A percentile compares a stretch with the other conserved stretches of the same genome.
These are phyloP conservation scores for Cymbidium sinense DNA, from an alignment of 106 monocot species.

Conservation along the genomic window DNA sequence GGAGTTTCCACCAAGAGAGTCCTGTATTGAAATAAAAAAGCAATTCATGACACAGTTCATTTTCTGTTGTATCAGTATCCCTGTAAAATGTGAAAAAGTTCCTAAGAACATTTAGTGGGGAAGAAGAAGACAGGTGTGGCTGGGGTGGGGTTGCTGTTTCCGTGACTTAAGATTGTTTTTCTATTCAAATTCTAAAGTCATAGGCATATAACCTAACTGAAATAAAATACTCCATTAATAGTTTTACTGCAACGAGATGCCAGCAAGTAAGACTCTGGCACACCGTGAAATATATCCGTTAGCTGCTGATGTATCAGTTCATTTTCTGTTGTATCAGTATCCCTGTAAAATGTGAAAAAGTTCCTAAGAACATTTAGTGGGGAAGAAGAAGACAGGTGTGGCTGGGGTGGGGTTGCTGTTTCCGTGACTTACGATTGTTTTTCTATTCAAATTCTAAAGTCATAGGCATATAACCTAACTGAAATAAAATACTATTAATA, in stretches of 20 bases:
- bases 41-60: slow-evolving; percentile 1
- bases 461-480: background rate
- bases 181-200: background rate
- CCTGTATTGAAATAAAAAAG: slow-evolving; percentile 40
- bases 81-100: background rate
- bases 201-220: background rate
- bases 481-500: background rate
- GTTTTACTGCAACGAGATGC: no score
- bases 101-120: background rate
- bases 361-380: no score
- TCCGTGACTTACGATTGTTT: background rate
- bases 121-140: no score
- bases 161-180: background rate
- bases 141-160: background rate
- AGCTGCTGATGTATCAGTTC: no score
- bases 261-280: no score
- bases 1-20: slow-evolving; percentile 94
- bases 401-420: background rate
- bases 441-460: background rate
- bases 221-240: background rate
- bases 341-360: no score
- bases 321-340: no score
- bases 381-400: no score
- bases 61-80: background rate
- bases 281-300: no score